Percentiles rank a stretch among this genome's conserved stretches.
Evolutionary conservation across 345 rosid genomes (phyloP).

Genomic region (Raphanus sativus): DNA sequence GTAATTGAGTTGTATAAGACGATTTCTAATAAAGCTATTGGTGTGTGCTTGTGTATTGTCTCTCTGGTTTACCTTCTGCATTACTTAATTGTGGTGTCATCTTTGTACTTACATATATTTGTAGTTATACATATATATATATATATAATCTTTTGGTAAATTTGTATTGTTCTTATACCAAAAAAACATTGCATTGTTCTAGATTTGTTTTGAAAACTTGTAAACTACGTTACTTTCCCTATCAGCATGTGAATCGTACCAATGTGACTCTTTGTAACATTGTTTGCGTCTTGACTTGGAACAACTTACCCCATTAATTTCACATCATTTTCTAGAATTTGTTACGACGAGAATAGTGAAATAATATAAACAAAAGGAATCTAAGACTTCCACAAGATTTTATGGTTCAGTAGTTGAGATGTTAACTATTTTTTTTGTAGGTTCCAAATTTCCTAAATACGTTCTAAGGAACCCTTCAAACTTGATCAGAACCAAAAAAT

Average conservation of each 20-base stretch:
- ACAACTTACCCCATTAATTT: slow-evolving; percentile 3
- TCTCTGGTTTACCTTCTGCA: too few relatives aligned
- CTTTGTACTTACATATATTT: too few relatives aligned
- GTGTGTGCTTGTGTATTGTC: too few relatives aligned
- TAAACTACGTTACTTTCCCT: slow-evolving; percentile 32
- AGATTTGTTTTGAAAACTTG: slow-evolving; percentile 7
- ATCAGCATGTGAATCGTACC: slow-evolving; percentile 21
- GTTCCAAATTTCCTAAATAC: slow-evolving; percentile 75
- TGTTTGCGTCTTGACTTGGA: neutral
- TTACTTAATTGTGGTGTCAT: too few relatives aligned
- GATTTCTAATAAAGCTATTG: too few relatives aligned
- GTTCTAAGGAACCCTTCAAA: slow-evolving; percentile 82
- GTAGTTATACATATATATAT: neutral
- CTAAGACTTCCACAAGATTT: neutral
- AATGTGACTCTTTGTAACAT: slow-evolving; percentile 23
- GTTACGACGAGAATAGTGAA: slow-evolving; percentile 82
- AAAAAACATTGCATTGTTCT: too few relatives aligned
- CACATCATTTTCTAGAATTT: slow-evolving; percentile 42
- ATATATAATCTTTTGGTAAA: slow-evolving; percentile 28
- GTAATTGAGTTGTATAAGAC: too few relatives aligned
- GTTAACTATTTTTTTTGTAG: slow-evolving; percentile 42
- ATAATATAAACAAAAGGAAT: neutral
- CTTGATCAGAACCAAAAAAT: neutral
- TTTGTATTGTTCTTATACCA: slow-evolving; percentile 17
- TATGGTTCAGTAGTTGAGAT: neutral